Base-by-base conservation (phyloP, 495 filamentous ascomycete genomes). In the Hyaloscypha variabilis region DNA sequence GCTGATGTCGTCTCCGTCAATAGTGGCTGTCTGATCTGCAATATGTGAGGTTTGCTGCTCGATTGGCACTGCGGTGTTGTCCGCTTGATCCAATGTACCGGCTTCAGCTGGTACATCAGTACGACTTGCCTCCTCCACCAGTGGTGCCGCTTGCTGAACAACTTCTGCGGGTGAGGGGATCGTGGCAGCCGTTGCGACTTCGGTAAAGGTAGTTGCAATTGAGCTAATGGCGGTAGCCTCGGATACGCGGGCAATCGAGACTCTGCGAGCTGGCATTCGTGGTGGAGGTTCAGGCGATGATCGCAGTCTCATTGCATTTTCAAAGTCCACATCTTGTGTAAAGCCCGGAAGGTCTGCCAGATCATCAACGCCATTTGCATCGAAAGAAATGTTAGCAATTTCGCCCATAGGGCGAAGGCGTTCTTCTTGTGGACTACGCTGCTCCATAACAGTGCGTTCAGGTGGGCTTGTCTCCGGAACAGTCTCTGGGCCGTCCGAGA, bases 381-480 rank as follows among this genome's bases (percentile, higher is more conserved):
- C 29, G 30, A 66, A 71, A 4, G 69, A 71, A 3, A 71, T 36
- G 25, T 28, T 70, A n/a, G 68, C 66, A 49, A 71, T 66, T 8
- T 71, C 66, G 25, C 55, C 59, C 65, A 71, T 71, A 1, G 66
- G 62, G 13, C 67, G 56, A 30, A 69, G 39, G 14, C 29, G 62
- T 14, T 59, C 60, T 42, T 46, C 60, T 6, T 31, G 24, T 28
- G 70, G 70, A 46, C 39, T 46, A 17, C 39, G 39, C 13, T 46
- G 39, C 11, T 46, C 17, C 13, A 46, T 11, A 46, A 46, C 1
- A 46, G 39, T 17, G 39, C 39, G 39, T 52, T 46, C 60, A 2
- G 49, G 24, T 21, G 70, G 70, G 58, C 70, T 72, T 8, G 70
- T 72, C 56, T 72, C 70, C 36, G 67, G 67, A 6, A 69, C 61